These are phyloP conservation scores for Quercus lobata DNA, from an alignment of 331 rosid genomes.

Conservation along the genomic window DNA sequence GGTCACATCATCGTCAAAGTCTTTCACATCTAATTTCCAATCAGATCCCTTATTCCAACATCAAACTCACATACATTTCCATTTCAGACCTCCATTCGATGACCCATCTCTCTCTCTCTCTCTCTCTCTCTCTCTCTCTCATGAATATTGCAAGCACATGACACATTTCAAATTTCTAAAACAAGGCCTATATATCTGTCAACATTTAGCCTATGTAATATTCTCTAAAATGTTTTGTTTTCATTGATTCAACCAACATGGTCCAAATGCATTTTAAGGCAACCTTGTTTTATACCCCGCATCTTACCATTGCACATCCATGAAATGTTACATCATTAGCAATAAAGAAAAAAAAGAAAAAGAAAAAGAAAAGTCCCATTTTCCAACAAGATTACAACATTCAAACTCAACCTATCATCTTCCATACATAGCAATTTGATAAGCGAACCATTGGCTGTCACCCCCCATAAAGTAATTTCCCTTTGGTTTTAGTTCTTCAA, in stretches of 20 bases:
- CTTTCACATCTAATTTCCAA: constrained; percentile 43
- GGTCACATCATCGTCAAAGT: constrained; percentile 67
- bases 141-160: constrained; percentile 11
- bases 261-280: constrained; percentile 68
- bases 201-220: constrained; percentile 13
- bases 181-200: constrained; percentile 20
- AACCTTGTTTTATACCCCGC: constrained; percentile 43
- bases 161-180: constrained; percentile 33
- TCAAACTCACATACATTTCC: constrained; percentile 42
- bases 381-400: constrained; percentile 33
- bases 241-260: constrained; percentile 42
- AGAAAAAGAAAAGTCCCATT: constrained; percentile 9
- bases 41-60: constrained; percentile 36
- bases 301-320: constrained; percentile 29
- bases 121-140: constrained; percentile 17
- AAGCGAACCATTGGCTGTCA: no score
- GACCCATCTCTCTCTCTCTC: constrained; percentile 4
- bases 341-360: constrained; percentile 4
- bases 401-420: constrained; percentile 11
- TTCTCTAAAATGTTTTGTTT: constrained; percentile 17
- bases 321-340: constrained; percentile 45
- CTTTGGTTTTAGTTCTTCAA: constrained; percentile 50
- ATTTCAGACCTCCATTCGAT: constrained; percentile 26
- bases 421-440: constrained; percentile 22
- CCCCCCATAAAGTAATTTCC: no score